phyloP scores from a whole-genome alignment of 2,329 filamentous ascomycete species.

The Sporothrix euskadiensis region DNA sequence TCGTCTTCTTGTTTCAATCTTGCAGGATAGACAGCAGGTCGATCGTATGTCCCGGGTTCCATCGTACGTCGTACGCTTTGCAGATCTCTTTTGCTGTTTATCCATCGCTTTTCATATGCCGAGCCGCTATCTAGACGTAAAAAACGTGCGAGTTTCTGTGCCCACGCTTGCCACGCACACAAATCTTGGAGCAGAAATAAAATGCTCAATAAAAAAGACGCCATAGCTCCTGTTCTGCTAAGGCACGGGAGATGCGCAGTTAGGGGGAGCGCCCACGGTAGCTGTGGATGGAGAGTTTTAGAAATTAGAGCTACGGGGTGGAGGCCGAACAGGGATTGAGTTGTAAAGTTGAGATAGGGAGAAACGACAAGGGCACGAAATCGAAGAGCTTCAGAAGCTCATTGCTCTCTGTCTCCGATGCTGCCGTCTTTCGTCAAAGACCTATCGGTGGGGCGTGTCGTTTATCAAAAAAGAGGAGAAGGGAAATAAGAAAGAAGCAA shows the following conservation, averaged over 20 bases:
- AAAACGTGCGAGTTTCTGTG: neutral
- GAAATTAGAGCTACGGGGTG: neutral
- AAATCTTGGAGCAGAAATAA: neutral
- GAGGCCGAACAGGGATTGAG: neutral
- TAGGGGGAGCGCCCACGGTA: neutral
- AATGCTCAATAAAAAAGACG: neutral
- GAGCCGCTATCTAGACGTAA: neutral
- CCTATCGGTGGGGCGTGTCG: neutral
- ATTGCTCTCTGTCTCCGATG: neutral
- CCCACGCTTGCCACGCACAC: neutral
- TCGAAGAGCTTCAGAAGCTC: neutral
- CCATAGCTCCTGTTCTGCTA: neutral
- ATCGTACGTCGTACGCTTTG: neutral
- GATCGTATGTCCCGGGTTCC: neutral
- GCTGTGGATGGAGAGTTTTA: neutral
- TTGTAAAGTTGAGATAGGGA: neutral
- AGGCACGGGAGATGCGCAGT: conserved; percentile 11
- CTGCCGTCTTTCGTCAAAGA: neutral
- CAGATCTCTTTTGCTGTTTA: neutral
- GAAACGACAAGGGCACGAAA: neutral
- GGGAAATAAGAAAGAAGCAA: neutral
- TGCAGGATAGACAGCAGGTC: neutral
- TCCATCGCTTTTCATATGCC: neutral
- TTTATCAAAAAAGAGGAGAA: neutral
- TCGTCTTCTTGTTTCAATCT: neutral